A percentile compares a stretch with the other conserved stretches of the same genome.
Evolutionary conservation across 2,329 filamentous ascomycete genomes (phyloP).

Genomic region (Fusarium brachygibbosum): DNA sequence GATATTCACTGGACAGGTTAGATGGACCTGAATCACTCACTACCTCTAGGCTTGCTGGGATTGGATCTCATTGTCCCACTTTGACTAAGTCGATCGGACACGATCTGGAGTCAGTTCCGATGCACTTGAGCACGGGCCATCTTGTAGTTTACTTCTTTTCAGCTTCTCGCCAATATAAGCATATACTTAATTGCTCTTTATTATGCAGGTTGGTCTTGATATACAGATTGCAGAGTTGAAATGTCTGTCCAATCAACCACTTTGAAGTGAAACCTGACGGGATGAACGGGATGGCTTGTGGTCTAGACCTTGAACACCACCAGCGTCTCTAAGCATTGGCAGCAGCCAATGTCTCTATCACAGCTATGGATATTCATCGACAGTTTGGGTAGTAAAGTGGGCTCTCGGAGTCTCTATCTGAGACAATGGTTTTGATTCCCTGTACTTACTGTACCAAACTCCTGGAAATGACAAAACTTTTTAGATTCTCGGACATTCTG

Average conservation of each 20-base stretch:
- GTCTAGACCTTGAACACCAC: neutral
- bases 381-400: neutral
- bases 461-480: conserved; percentile 3
- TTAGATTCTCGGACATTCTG: neutral
- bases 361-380: neutral
- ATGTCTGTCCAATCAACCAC: neutral
- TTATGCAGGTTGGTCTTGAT: neutral
- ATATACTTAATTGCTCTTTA: neutral
- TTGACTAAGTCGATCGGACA: conserved; percentile 32
- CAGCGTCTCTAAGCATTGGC: neutral
- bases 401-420: neutral
- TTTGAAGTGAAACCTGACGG: neutral
- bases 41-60: too few species aligned
- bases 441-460: neutral
- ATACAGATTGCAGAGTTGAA: neutral
- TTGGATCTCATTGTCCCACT: conserved; percentile 18
- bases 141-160: conserved; percentile 8
- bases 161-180: neutral
- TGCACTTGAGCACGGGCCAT: conserved; percentile 41
- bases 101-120: conserved; percentile 44
- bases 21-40: too few species aligned
- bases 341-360: neutral
- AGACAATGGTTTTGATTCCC: too few species aligned
- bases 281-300: neutral
- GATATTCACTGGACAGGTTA: neutral